Percentiles rank a stretch among this genome's conserved stretches.
Evolutionary conservation across 225 moss, liverwort and hornwort genomes (phyloP).

Genomic region (Antitrichia curtipendula): DNA sequence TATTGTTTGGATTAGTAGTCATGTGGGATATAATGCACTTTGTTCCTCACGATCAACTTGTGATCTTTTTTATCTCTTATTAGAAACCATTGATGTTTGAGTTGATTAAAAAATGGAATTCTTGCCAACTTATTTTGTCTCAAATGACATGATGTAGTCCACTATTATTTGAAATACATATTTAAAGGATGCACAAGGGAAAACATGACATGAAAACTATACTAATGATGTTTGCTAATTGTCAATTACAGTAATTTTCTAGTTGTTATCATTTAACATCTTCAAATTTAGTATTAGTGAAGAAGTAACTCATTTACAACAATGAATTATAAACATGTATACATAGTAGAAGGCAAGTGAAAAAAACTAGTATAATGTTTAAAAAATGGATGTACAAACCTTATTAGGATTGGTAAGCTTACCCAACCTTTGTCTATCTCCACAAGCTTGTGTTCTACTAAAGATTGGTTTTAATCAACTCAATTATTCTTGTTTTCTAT

Average conservation of each 20-base stretch:
- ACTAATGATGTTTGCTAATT: no score
- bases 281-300: neutral
- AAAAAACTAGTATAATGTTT: neutral
- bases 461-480: no score
- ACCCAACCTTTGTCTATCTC: accelerated
- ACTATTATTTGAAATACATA: neutral
- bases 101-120: neutral
- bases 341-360: neutral
- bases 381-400: no score
- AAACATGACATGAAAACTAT: neutral
- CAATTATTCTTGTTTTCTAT: no score
- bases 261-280: neutral
- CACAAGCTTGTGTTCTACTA: neutral
- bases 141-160: neutral
- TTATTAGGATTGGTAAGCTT: neutral
- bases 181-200: neutral
- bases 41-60: neutral
- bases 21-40: neutral
- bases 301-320: neutral
- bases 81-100: accelerated
- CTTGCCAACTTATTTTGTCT: accelerated
- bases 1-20: neutral
- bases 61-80: neutral
- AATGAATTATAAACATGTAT: neutral
- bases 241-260: neutral